Percentiles rank a stretch among this genome's conserved stretches.
phyloP scores from a whole-genome alignment of 805 yeast species.

The Myxozyma neotropica region DNA sequence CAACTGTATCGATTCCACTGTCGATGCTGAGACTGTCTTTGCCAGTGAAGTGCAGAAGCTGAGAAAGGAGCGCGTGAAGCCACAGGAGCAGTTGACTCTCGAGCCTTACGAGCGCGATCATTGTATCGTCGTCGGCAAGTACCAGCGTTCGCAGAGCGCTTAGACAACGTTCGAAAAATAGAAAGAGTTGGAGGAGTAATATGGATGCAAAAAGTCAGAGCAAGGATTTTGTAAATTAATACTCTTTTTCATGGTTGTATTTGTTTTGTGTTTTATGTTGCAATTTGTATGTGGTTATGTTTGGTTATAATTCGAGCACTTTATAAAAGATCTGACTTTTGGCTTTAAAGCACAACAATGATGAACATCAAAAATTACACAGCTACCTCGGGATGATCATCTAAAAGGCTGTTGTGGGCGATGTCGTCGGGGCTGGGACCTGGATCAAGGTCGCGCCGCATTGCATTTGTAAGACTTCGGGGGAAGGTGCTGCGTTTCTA shows the following conservation, averaged over 20 bases:
- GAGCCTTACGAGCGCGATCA: conserved; percentile 99
- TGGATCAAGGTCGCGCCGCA: too few species aligned
- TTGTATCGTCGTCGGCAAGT: conserved; percentile 97
- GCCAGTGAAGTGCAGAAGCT: conserved; percentile 99
- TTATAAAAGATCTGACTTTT: not conserved
- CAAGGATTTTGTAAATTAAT: conserved; percentile 28
- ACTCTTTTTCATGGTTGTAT: conserved; percentile 11
- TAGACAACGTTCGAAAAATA: not conserved
- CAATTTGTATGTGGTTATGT: conserved; percentile 5
- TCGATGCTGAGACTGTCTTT: conserved; percentile 98
- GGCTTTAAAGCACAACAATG: not conserved
- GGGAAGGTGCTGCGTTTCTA: too few species aligned
- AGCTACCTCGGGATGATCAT: too few species aligned
- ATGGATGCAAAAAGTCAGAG: conserved; percentile 11
- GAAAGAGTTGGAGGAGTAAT: conserved; percentile 10
- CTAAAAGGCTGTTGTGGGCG: too few species aligned
- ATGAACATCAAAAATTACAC: too few species aligned
- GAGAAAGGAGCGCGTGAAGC: conserved; percentile 98
- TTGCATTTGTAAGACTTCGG: too few species aligned
- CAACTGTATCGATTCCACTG: conserved; percentile 99
- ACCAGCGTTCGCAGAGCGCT: conserved; percentile 62
- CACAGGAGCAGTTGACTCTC: conserved; percentile 95
- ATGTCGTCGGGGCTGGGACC: too few species aligned
- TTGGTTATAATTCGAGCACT: conserved; percentile 10
- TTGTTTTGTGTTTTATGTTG: conserved; percentile 3